Evolutionary conservation across 768 basidiomycete genomes (phyloP), one percentile per base, ranked within the genome.

Genomic region (Suillus placidus): DNA sequence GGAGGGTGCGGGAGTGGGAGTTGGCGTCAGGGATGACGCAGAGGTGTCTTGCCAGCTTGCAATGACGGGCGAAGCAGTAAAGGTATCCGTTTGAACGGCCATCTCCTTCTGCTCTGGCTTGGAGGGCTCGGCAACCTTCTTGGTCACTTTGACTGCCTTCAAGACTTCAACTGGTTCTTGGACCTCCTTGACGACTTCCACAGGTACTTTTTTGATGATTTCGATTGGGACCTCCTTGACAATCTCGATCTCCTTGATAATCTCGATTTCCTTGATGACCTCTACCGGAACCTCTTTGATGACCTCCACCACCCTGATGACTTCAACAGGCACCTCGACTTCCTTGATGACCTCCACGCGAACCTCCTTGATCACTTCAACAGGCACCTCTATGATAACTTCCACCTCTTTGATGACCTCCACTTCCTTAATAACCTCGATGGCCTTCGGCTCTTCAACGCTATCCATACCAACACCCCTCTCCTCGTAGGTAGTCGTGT

Each of bases 31-130:
- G 61, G 78, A 77, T 64, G 77, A 67, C 49, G 67, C 70, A 61
- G 70, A 79, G 52, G 62, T 69, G 63, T 68, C 73, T 63, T 64
- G 77, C 64, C 57, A 73, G 14, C 65, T 68, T 6, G 81, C 78
- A n/a, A 76, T 67, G 26, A 70, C 60, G 18, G 77, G 77, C 45
- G 71, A 65, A 30, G 77, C 73, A 55, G 32, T n/a, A 6, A 37
- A 12, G 60, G 84, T 83, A 67, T 95, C 93, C 1, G 93, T 94
- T 79, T 95, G 93, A 40, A 89, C 87, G 4, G 88, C 90, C 66
- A 87, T 91, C 70, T 95, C 93, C 72, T 81, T 88, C 38, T 86
- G 77, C 69, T 92, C 88, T 0, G 87, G 86, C 73, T 87, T 91
- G 13, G 85, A 86, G 23, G 76, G 76, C 9, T 76, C 76, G 13